Percentiles rank a stretch among this genome's conserved stretches.
These are phyloP conservation scores for Russula olivacea DNA, from an alignment of 768 basidiomycete genomes.

Conservation along the genomic window DNA sequence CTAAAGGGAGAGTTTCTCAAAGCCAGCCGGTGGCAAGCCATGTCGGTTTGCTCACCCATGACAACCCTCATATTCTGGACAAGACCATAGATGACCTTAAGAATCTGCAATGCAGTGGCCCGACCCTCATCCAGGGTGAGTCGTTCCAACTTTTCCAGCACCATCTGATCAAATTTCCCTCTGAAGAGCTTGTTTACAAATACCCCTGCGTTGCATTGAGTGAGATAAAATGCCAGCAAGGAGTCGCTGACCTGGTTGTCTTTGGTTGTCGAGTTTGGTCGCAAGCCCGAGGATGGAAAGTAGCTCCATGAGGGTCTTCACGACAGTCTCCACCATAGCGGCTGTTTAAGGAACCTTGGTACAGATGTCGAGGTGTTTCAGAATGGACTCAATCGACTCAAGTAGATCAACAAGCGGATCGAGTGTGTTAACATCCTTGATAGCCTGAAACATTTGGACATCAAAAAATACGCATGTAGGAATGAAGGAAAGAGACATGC, in stretches of 20 bases:
- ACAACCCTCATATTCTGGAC: not conserved
- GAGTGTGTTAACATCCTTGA: not conserved
- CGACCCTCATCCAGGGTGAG: not conserved
- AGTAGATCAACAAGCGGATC: not conserved
- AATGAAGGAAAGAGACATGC: not conserved
- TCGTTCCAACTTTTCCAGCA: not conserved
- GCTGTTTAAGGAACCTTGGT: not conserved
- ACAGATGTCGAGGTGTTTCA: not conserved
- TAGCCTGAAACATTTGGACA: not conserved
- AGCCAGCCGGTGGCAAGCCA: not conserved
- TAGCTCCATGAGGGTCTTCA: not conserved
- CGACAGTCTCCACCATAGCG: not conserved
- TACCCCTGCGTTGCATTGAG: not conserved
- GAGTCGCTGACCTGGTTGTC: not conserved
- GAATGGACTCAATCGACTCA: not conserved
- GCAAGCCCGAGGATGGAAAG: not conserved
- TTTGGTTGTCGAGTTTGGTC: too few species aligned
- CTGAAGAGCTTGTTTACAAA: not conserved
- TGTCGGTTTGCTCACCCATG: not conserved
- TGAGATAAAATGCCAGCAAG: not conserved
- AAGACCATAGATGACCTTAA: not conserved
- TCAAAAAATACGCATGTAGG: not conserved
- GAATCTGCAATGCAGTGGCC: not conserved
- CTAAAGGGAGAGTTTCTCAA: not conserved
- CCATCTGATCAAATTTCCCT: not conserved